A percentile compares a stretch with the other conserved stretches of the same genome.
Conservation (phyloP, 1,139 yeast genomes). For the Yamadazyma diddensiae region DNA sequence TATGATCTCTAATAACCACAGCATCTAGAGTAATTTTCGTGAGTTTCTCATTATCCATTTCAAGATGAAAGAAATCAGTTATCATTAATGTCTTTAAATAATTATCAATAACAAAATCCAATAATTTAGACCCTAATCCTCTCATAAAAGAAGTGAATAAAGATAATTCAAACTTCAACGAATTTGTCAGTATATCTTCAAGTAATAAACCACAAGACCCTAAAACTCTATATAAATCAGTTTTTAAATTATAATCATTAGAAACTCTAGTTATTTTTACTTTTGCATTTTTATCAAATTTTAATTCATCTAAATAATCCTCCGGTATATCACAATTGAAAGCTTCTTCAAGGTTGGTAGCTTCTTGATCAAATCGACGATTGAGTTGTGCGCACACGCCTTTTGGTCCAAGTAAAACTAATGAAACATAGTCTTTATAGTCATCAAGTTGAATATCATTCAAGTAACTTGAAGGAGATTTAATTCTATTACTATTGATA, state of each 20-base stretch:
- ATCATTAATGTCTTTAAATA: conserved; percentile 13
- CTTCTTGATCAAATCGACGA: conserved; percentile 23
- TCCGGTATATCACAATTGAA: conserved; percentile 31
- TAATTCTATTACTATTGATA: conserved; percentile 43
- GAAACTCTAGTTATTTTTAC: conserved; percentile 19
- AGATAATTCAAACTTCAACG: conserved; percentile 37
- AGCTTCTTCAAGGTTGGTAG: conserved; percentile 19
- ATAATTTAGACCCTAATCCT: conserved; percentile 35
- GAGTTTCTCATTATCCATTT: not conserved
- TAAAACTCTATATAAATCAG: conserved; percentile 23
- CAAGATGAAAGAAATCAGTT: conserved; percentile 5
- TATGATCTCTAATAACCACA: conserved; percentile 50
- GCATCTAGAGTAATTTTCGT: conserved; percentile 26
- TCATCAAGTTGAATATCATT: conserved; percentile 23
- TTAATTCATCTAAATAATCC: conserved; percentile 3
- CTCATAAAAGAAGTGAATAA: conserved; percentile 51
- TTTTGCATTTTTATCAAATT: conserved; percentile 7
- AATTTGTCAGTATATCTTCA: not conserved
- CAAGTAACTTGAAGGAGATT: conserved; percentile 22
- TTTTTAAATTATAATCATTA: conserved; percentile 18
- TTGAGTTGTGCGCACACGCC: conserved; percentile 16
- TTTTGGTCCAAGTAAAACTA: conserved; percentile 29
- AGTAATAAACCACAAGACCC: conserved; percentile 48
- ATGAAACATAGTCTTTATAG: conserved; percentile 19
- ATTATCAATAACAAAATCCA: conserved; percentile 23